These are phyloP conservation scores for Boletus speciosus DNA, from an alignment of 768 basidiomycete species.

Conservation along the genomic window DNA sequence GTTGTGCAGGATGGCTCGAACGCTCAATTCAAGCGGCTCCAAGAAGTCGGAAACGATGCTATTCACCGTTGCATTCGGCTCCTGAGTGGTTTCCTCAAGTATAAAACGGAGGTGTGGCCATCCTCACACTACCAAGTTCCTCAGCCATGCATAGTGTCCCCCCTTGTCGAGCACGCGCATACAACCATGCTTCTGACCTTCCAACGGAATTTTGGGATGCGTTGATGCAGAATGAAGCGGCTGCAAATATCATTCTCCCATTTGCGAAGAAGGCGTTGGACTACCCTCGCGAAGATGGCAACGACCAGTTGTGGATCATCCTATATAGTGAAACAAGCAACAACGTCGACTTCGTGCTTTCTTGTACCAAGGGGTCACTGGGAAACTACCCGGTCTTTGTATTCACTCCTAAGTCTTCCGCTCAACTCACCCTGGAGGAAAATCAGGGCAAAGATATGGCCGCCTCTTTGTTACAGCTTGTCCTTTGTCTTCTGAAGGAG, in stretches of 20 bases:
- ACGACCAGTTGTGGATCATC: conserved; percentile 33
- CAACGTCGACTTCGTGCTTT: conserved; percentile 43
- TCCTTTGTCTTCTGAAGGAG: conserved; percentile 33
- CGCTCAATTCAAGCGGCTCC: conserved; percentile 1
- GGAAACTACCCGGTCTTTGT: conserved; percentile 69
- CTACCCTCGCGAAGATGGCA: not conserved
- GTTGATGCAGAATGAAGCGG: conserved; percentile 28
- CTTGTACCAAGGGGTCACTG: conserved; percentile 53
- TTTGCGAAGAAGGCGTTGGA: conserved; percentile 32
- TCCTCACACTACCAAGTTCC: conserved; percentile 16
- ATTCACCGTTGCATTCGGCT: not conserved
- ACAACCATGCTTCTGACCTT: conserved; percentile 16
- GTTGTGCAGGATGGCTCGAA: conserved; percentile 21
- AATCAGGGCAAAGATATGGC: conserved; percentile 25
- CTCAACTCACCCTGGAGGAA: conserved; percentile 30
- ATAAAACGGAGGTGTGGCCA: conserved; percentile 8
- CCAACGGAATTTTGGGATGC: conserved; percentile 26
- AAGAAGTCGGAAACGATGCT: not conserved
- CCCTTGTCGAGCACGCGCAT: not conserved
- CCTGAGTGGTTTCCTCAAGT: not conserved
- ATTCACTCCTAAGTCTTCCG: conserved; percentile 42
- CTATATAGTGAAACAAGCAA: conserved; percentile 13
- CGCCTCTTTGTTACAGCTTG: conserved; percentile 43
- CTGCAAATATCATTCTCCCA: conserved; percentile 41
- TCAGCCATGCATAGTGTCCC: conserved; percentile 18